Base-by-base conservation (phyloP, 345 rosid genomes). In the Excoecaria agallocha region DNA sequence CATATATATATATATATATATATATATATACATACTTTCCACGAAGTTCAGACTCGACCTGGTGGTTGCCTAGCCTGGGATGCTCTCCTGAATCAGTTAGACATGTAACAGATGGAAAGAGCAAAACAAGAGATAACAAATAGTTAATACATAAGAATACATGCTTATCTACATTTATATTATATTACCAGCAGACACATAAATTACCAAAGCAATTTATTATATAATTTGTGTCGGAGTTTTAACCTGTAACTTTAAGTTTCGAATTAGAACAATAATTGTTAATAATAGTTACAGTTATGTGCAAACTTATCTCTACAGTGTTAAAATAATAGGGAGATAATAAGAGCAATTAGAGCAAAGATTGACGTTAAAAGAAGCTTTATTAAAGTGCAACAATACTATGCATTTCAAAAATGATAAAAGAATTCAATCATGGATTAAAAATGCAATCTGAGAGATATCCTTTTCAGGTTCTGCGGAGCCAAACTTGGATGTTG, bases 51-150 rank as follows among this genome's bases (percentile, higher is more conserved):
- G 80, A 74, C 75, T 79, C 82, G 76, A 43, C 93, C 86, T 24
- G 89, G n/a, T 35, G 97, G 95, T 57, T 82, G 83, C 78, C 95
- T 81, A 3, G 84, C 74, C 84, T 83, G 85, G 78, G 84, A 81
- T 48, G 85, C 86, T 83, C 85, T 86, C 90, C 98, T 93, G 85
- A 70, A 86, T 71, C 76, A 70, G 43, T 69, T 30, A 57, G 22
- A 79, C 6, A 64, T 16, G 30, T 51, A 3, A 22, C 9, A 16
- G 41, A 24, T 9, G 24, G 8, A 19, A 15, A 13, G 15, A 6
- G 2, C 17, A 52, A n/a, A n/a, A n/a, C n/a, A n/a, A n/a, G n/a
- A n/a, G n/a, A n/a, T n/a, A 12, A 2, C 19, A n/a, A 52, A 52
- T n/a, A 1, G 19, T 20, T 4, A 7, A 20, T 15, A 20, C 15